Base-by-base conservation (phyloP, 2,329 filamentous ascomycete genomes). In the Ampelomyces quisqualis region DNA sequence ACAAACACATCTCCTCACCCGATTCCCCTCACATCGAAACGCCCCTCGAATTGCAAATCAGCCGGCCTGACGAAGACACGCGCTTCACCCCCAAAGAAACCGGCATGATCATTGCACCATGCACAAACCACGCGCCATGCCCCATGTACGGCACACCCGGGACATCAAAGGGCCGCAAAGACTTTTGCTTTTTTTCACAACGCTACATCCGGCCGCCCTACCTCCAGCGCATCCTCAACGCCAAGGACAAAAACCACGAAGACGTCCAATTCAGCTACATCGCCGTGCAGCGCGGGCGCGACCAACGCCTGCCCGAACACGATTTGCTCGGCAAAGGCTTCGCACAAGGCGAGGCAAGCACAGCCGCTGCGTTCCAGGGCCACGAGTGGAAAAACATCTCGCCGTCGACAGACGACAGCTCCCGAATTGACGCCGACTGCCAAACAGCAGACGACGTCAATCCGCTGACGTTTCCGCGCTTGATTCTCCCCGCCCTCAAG, bases 221-320 rank as follows among this genome's bases (percentile, higher is more conserved):
- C 67, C 76, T 96, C 40, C 89, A 94, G 63, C 79, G 79, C 32
- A 77, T 97, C 32, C 73, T 94, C 14, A 80, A 81, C 13, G 82
- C 79, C 17, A 76, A 70, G 47, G 79, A 84, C 55, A 80, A 80
- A 49, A 96, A 95, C 64, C 87, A 94, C 61, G 91, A 95, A 64
- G 90, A 97, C 59, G 79, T 95, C 10, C 79, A 89, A 57, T 98
- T 90, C 70, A 94, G 88, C 64, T 98, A 95, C 65, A 63, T 98
- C 10, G 86, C 86, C 3, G 79, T 97, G 13, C 87, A 88, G 60
- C 84, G 90, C 14, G 93, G 93, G 5, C 75, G 81, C 8, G 76
- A 84, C 58, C 69, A 77, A 4, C 77, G 81, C 7, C 54, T 60
- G 5, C 46, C 62, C 0, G 29, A 63, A 14, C 50, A 65, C 49